Evolutionary conservation across 2,329 filamentous ascomycete genomes (phyloP), one percentile per base, ranked within the genome.

Genomic region (Myriosclerotinia curreyana): DNA sequence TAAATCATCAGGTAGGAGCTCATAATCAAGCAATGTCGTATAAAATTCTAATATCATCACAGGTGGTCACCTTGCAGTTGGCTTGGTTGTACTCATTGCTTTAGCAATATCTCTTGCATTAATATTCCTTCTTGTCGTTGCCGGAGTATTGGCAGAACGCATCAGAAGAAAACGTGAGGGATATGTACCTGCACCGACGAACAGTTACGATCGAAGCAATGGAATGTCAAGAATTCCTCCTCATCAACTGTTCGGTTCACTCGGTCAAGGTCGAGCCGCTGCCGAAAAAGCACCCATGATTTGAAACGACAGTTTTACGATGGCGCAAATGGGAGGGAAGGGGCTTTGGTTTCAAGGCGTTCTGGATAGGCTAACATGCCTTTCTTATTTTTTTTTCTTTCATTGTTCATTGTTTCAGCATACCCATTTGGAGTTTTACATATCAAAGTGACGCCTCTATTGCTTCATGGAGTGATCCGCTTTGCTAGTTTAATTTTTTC

Each of bases 41-140:
- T 69, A 71, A 42, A 58, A 60, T 59, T 53, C 68, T 71, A 69
- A 73, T 62, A 17, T 50, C 34, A 64, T 68, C 36, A 20, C 65
- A 83, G 82, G 77, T 66, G 78, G 80, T 58, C 81, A 86, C 70
- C 81, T 95, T 71, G 86, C 89, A 14, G 79, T 91, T 52, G 91
- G 89, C 54, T 90, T 91, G 67, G 83, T 96, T 63, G 89, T 96
- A 48, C 83, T 96, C 15, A 94, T 96, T 68, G 87, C 86, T 25
- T 84, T 96, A 44, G 91, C 86, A 64, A 91, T 95, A 66, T 84
- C 92, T 1, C 84, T 96, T 1, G 90, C 81, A 36, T 79, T 94
- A 66, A 91, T 91, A 71, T 88, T 94, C 76, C 78, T 94, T 53
- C 82, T 96, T 60, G 90, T 96, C 61, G 82, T 90, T 58, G 83